Evolutionary conservation across 768 basidiomycete species (phyloP).

Genomic region (Dictyophora rubrovolvata): DNA sequence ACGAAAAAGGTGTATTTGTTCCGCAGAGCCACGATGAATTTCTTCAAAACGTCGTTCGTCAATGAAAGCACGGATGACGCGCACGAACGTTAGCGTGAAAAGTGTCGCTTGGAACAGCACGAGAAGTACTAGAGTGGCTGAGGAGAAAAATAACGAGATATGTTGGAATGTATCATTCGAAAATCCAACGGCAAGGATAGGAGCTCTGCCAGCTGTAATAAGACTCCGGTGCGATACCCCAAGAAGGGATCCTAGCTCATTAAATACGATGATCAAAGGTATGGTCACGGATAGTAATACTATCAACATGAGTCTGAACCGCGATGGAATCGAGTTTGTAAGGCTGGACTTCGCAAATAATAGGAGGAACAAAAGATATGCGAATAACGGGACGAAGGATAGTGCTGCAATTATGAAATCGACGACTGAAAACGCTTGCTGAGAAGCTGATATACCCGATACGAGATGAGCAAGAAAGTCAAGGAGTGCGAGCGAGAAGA

Average conservation of each 20-base stretch:
- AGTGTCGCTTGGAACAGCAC: slow-evolving; percentile 45
- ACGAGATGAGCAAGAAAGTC: slow-evolving; percentile 51
- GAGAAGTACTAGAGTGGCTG: slow-evolving; percentile 49
- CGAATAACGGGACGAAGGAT: slow-evolving; percentile 57
- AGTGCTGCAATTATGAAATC: slow-evolving; percentile 50
- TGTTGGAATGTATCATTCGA: slow-evolving; percentile 22
- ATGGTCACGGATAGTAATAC: slow-evolving; percentile 42
- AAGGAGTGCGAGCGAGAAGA: slow-evolving; percentile 47
- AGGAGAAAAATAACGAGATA: slow-evolving; percentile 49
- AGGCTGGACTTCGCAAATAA: slow-evolving; percentile 44
- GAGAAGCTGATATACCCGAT: slow-evolving; percentile 38
- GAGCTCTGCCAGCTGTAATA: background rate
- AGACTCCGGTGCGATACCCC: slow-evolving; percentile 42
- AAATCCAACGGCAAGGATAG: slow-evolving; percentile 33
- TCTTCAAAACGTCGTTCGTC: slow-evolving; percentile 44
- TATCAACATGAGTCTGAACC: slow-evolving; percentile 34
- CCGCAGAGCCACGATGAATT: slow-evolving; percentile 26
- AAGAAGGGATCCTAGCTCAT: slow-evolving; percentile 56
- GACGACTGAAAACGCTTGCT: slow-evolving; percentile 38
- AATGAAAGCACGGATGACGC: slow-evolving; percentile 39
- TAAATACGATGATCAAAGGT: slow-evolving; percentile 42
- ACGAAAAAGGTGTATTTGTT: slow-evolving; percentile 36
- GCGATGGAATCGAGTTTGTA: slow-evolving; percentile 40
- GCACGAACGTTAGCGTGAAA: slow-evolving; percentile 51
- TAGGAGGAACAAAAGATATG: slow-evolving; percentile 55